Base-by-base conservation (phyloP, 257 asterid genomes). In the Leptodermis oblonga region DNA sequence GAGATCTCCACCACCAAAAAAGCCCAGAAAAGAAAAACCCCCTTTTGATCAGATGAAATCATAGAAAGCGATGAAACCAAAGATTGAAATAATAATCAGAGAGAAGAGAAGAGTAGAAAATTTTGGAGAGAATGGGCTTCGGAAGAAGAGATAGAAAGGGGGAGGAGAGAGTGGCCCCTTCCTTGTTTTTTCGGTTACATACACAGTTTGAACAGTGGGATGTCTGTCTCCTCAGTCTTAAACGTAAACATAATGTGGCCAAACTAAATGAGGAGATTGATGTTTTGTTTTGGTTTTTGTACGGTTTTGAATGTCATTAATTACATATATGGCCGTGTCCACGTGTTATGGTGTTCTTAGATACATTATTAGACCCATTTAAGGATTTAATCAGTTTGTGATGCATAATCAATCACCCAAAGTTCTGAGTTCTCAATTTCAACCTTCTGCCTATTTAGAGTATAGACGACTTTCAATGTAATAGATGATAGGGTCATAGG, bases 231-330 rank as follows among this genome's bases (percentile, higher is more conserved):
- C n/a, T n/a, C 53, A 75, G 76, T 69, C 79, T 70, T 45, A n/a
- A n/a, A n/a, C n/a, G n/a, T 52, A 15, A 51, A 65, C 80, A 72
- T 63, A 73, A 75, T 68, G 70, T 65, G 79, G 80, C 33, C 42
- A 22, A 33, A 45, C 33, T 54, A 45, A 73, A 64, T 25, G 33
- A n/a, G 34, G 28, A 59, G 33, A 30, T 43, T 42, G 67, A 22
- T 56, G 53, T 26, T 53, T 68, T n/a, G n/a, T n/a, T n/a, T n/a
- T n/a, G n/a, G n/a, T n/a, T n/a, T n/a, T 43, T 54, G 74, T 70
- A 58, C 67, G 48, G 67, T 18, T 70, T 28, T 34, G 37, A 28
- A 60, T 55, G 49, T n/a, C n/a, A n/a, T n/a, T n/a, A n/a, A n/a
- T n/a, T n/a, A n/a, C n/a, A n/a, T n/a, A n/a, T n/a, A n/a, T n/a